A percentile compares a stretch with the other conserved stretches of the same genome.
These are phyloP conservation scores for Nakaseomyces kungkrabaensis DNA, from an alignment of 1,139 yeast genomes.

Conservation along the genomic window DNA sequence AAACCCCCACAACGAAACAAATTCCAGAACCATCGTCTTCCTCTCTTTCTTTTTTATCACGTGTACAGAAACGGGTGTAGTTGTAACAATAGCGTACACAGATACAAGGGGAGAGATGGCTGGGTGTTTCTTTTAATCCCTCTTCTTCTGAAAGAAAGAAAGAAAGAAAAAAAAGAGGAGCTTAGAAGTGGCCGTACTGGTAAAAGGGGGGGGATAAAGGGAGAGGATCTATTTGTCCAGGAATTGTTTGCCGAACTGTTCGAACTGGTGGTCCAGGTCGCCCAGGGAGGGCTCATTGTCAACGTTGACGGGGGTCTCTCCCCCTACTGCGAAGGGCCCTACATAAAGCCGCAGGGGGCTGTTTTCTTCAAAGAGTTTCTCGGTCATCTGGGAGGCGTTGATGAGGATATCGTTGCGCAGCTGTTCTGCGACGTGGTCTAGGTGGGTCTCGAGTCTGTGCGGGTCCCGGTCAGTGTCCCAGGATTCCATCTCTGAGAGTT, in stretches of 20 bases:
- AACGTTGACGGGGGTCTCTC: no score
- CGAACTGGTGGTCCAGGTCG: conserved; percentile 24
- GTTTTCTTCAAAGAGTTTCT: conserved; percentile 19
- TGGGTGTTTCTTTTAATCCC: no score
- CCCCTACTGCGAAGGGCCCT: neutral
- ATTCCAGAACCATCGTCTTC: no score
- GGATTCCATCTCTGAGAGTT: conserved; percentile 42
- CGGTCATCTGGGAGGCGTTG: conserved; percentile 43
- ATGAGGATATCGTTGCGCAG: conserved; percentile 46
- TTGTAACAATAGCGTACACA: no score
- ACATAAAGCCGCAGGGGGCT: conserved; percentile 17
- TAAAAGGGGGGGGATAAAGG: no score
- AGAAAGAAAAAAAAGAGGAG: no score
- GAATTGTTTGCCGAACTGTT: conserved; percentile 18
- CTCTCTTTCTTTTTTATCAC: no score
- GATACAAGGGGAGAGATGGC: no score
- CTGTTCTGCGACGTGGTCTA: conserved; percentile 37
- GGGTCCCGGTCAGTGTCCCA: conserved; percentile 42
- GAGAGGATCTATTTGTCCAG: neutral
- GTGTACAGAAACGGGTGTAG: no score
- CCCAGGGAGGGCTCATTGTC: conserved; percentile 13
- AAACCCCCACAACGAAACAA: no score
- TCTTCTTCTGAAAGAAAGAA: no score
- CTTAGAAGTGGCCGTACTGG: no score
- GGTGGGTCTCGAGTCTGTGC: conserved; percentile 33